Evolutionary conservation across 2,329 filamentous ascomycete species (phyloP), one percentile per base, ranked within the genome.

Genomic region (Talaromyces islandicus): DNA sequence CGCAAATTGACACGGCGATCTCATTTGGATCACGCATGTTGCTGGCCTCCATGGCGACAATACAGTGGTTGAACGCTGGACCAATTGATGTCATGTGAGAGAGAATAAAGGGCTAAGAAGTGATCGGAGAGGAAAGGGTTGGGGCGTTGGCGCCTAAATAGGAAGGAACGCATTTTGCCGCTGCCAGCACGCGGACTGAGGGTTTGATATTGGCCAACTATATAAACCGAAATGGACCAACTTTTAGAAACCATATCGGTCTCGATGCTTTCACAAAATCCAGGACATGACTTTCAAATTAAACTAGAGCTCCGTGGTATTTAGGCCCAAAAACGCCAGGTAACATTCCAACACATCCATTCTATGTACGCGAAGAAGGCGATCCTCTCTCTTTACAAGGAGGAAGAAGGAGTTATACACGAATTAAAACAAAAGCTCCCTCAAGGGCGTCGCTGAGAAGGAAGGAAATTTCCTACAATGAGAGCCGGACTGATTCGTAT

Each of bases 401-500:
- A 11, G 14, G 7, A 53, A 41, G 11, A 35, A n/a, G 21, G 41
- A 24, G 21, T n/a, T n/a, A n/a, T 35, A 35, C 7, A 58, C 17
- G 19, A 43, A 14, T 41, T 19, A 56, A 43, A 35, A 12, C 19
- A 25, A 50, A 12, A 24, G 10, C 7, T 6, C 7, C 24, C 14
- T 67, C 77, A 75, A 63, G 77, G 75, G 57, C 77, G 75, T 60
- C 87, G 85, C 69, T 92, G 86, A 71, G 96, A 92, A 2, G 94
- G 94, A 63, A 99, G 77, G 74, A 99, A 99, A 72, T 99, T 99
- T 55, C 94, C 94, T 54, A 99, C 89, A 70, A 99, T 99, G 64
- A 99, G 80, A 56, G 91, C 92, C 56, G 94, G 94, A 71, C 94
- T 96, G 66, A 25, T 25, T 55, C 51, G 38, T 11, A 61, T 80